phyloP scores from a whole-genome alignment of 176 grass and related monocot species.

The Eleusine indica region DNA sequence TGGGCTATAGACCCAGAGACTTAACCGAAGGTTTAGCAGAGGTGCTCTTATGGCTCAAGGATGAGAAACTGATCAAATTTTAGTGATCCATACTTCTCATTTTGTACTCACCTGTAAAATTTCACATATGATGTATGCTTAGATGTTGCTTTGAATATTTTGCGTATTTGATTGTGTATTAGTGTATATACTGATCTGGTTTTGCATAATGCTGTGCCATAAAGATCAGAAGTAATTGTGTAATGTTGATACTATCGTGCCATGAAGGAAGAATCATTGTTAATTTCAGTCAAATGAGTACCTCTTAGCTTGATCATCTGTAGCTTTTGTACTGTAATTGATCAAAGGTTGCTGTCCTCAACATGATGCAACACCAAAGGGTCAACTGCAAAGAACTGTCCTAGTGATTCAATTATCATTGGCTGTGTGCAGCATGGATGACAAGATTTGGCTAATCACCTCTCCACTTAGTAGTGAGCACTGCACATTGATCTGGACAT shows the following conservation, averaged over 20 bases:
- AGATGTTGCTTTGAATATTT: not conserved
- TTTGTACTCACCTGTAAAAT: not conserved
- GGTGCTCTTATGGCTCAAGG: constrained; percentile 85
- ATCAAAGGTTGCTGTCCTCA: not conserved
- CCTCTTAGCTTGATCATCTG: not conserved
- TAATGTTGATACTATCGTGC: not conserved
- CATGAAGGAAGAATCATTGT: not conserved
- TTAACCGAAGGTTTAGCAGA: constrained; percentile 81
- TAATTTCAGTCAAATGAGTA: not conserved
- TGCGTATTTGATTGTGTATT: constrained; percentile 10
- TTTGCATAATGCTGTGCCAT: constrained; percentile 9
- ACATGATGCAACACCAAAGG: not conserved
- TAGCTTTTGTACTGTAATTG: not conserved
- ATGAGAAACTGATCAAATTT: constrained; percentile 68
- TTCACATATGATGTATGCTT: not conserved
- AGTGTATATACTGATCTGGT: constrained; percentile 26
- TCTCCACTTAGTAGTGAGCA: not conserved
- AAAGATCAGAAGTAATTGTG: not conserved
- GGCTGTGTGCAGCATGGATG: not conserved
- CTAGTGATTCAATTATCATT: not conserved
- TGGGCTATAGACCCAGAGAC: constrained; percentile 73
- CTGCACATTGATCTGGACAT: not conserved
- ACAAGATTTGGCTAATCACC: not conserved
- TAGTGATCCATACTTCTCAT: constrained; percentile 13
- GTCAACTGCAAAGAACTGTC: not conserved